phyloP scores from a whole-genome alignment of 208 protist genomes.

The Leishmania turanica region DNA sequence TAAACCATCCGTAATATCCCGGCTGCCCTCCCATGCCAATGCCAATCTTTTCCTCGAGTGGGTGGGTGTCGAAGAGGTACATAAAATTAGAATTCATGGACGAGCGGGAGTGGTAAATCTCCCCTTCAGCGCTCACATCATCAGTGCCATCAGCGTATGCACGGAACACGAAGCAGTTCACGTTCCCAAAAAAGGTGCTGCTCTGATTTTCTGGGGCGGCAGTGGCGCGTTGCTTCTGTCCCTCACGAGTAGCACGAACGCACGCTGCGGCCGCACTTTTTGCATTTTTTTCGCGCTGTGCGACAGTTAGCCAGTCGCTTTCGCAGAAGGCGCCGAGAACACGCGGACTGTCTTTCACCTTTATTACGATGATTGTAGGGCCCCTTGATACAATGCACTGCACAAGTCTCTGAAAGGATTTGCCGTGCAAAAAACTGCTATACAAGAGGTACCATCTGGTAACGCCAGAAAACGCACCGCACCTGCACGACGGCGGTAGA shows the following conservation, averaged over 20 bases:
- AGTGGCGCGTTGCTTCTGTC: slow-evolving; percentile 19
- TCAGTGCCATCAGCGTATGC: not conserved
- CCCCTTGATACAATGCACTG: slow-evolving; percentile 45
- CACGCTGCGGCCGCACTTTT: slow-evolving; percentile 48
- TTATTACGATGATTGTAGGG: slow-evolving; percentile 57
- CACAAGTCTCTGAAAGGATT: slow-evolving; percentile 66
- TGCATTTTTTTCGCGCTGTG: slow-evolving; percentile 48
- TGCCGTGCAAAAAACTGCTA: slow-evolving; percentile 57
- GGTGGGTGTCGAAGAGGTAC: slow-evolving; percentile 76
- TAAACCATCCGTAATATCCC: slow-evolving; percentile 68
- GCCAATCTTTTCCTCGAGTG: slow-evolving; percentile 47
- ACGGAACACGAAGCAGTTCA: slow-evolving; percentile 67
- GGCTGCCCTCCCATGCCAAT: slow-evolving; percentile 77
- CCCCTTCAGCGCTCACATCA: slow-evolving; percentile 7
- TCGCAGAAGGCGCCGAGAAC: slow-evolving; percentile 69
- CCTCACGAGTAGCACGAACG: slow-evolving; percentile 46
- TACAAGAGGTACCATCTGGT: slow-evolving; percentile 67
- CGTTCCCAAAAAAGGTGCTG: slow-evolving; percentile 65
- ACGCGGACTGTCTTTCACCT: slow-evolving; percentile 29
- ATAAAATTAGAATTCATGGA: slow-evolving; percentile 77
- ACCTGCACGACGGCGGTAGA: slow-evolving; percentile 38
- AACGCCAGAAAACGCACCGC: not conserved
- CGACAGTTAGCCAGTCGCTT: slow-evolving; percentile 59
- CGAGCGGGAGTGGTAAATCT: slow-evolving; percentile 36
- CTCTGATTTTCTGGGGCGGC: slow-evolving; percentile 40